Base-by-base conservation (phyloP, 345 rosid genomes). In the Cardamine resedifolia region DNA sequence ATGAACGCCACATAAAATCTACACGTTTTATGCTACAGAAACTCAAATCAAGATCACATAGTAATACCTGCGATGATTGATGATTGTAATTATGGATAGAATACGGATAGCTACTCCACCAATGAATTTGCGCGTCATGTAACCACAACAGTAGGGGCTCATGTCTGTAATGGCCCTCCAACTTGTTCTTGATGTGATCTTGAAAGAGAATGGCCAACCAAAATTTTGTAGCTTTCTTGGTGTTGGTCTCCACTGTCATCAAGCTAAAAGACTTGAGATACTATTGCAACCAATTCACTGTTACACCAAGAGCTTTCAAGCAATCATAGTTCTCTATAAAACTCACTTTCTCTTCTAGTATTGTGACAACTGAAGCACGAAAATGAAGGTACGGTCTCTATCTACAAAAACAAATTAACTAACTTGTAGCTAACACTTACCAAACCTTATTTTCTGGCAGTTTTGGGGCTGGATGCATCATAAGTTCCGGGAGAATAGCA, bases 391-490 rank as follows among this genome's bases (percentile, higher is more conserved):
- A 77, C 62, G 85, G 64, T 55, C 73, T 48, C 19, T 30, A 55
- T 71, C 50, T 60, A 64, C 77, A 49, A 20, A 77, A 44, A 66
- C 11, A 36, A 14, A 28, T 70, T 64, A 24, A 28, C 58, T 75
- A 58, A 48, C 23, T 21, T 51, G 64, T 82, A 63, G 47, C 80
- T 52, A 78, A 79, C 36, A 68, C 59, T 72, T 53, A 74, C 79
- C 64, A 45, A 69, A 53, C 58, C 66, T 71, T 68, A 73, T 58
- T 73, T 77, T 81, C 76, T 82, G 65, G 86, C 98, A 90, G 97
- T 71, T 90, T 74, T 78, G 85, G 73, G 90, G 85, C 52, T 90
- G 96, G 98, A 83, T 86, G 95, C 88, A 83, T 78, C 83, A 81
- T 43, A 85, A 82, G 81, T 70, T 81, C 66, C 76, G 77, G 75